A percentile compares a stretch with the other conserved stretches of the same genome.
These are phyloP conservation scores for Alternaria metachromatica DNA, from an alignment of 2,329 filamentous ascomycete species.

Conservation along the genomic window DNA sequence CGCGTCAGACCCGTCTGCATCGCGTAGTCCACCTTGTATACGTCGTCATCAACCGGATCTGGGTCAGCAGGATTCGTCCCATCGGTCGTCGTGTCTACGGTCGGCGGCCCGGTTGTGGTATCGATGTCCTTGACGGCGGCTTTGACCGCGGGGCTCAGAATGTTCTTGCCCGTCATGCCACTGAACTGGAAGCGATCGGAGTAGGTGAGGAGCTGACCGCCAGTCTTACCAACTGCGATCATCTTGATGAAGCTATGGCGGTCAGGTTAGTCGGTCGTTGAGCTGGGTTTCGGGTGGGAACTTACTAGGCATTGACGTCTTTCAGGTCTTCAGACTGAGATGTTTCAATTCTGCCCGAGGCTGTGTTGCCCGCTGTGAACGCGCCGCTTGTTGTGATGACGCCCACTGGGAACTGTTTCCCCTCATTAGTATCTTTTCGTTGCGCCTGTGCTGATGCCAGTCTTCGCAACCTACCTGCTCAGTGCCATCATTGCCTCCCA, in stretches of 20 bases:
- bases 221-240: constrained; percentile 60
- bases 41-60: constrained; percentile 11
- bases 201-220: constrained; percentile 64
- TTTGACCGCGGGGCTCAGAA: constrained; percentile 56
- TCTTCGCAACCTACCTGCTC: constrained; percentile 52
- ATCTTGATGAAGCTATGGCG: constrained; percentile 52
- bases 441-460: not conserved
- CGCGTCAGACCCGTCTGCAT: constrained; percentile 64
- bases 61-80: constrained; percentile 33
- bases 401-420: constrained; percentile 9
- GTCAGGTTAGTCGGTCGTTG: constrained; percentile 9
- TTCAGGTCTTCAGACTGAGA: constrained; percentile 40
- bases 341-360: constrained; percentile 34
- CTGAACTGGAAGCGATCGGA: constrained; percentile 69
- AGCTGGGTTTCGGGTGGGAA: not conserved
- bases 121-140: constrained; percentile 45
- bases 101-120: constrained; percentile 38
- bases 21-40: constrained; percentile 58
- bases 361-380: constrained; percentile 54
- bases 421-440: constrained; percentile 3
- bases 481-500: constrained; percentile 62
- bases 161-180: constrained; percentile 69
- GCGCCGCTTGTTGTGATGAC: constrained; percentile 55
- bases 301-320: constrained; percentile 63
- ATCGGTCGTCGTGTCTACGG: constrained; percentile 29